Evolutionary conservation across 75 land plant genomes (phyloP), one percentile per base, ranked within the genome.

Genomic region (Sequoia sempervirens): DNA sequence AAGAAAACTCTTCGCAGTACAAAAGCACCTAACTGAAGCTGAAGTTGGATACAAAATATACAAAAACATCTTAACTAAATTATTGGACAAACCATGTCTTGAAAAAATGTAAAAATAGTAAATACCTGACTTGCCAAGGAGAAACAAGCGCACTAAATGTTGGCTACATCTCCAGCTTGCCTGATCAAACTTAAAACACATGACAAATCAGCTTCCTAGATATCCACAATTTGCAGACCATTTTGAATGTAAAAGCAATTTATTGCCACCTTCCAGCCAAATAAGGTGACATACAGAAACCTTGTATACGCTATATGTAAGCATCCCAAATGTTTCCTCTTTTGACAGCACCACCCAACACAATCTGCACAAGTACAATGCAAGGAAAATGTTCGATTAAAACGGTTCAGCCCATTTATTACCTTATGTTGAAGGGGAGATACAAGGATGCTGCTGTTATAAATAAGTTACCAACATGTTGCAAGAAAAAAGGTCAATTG

Each of bases 81-180:
- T 75, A 75, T 1, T 38, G 9, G 78, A 40, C 78, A 75, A 40
- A 75, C 41, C 43, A 17, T 40, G 26, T 40, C 17, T 32, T 32
- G 36, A 38, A 72, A 34, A 32, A 75, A 75, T 40, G 23, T 75
- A 1, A 23, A 75, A 75, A 45, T 6, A n/a, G 0, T 45, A 45
- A 46, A 75, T 32, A 40, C 45, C 78, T 41, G 26, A 75, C 78
- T 75, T 75, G 78, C 45, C 78, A 75, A 38, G 20, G 43, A 75
- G 43, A 38, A 75, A 75, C 45, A 75, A 18, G 26, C 2, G 6
- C 38, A 75, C 78, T 40, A 75, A 75, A 7, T 40, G 43, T 38
- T 75, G 26, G 45, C 78, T 38, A 23, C 78, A 75, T 34, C 78
- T 75, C 26, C 45, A 75, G 78, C 26, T 75, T 40, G 28, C 66